phyloP scores from a whole-genome alignment of 495 filamentous ascomycete species.

The Thozetella sp. region DNA sequence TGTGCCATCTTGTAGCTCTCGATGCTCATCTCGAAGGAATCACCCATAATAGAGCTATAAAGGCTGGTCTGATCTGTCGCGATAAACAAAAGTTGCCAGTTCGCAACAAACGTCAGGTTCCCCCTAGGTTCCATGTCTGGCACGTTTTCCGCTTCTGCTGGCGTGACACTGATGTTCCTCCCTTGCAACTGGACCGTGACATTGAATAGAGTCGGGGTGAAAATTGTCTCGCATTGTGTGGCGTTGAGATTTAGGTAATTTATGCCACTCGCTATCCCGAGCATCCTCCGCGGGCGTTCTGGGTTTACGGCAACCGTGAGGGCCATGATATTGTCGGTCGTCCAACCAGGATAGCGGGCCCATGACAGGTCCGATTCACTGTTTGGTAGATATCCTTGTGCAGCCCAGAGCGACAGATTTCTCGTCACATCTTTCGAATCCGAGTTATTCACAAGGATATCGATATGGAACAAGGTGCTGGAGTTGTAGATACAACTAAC shows the following conservation, averaged over 20 bases:
- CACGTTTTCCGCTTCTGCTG: background rate
- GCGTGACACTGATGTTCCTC: slow-evolving; percentile 27
- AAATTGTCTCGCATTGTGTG: slow-evolving; percentile 30
- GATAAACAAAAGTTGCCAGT: slow-evolving; percentile 26
- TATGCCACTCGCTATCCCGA: slow-evolving; percentile 23
- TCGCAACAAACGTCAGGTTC: slow-evolving; percentile 22
- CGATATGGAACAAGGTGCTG: slow-evolving; percentile 6
- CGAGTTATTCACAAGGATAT: too few relatives aligned
- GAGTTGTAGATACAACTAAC: slow-evolving; percentile 32
- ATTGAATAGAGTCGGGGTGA: slow-evolving; percentile 26
- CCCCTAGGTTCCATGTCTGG: slow-evolving; percentile 27
- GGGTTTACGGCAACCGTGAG: slow-evolving; percentile 17
- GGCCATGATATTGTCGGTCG: slow-evolving; percentile 23
- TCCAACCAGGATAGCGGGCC: slow-evolving; percentile 19
- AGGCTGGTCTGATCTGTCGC: slow-evolving; percentile 30
- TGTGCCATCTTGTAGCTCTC: background rate
- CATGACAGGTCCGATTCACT: slow-evolving; percentile 17
- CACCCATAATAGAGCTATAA: slow-evolving; percentile 28
- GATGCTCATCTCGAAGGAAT: slow-evolving; percentile 31
- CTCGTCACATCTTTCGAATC: background rate
- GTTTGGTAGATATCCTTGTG: slow-evolving; percentile 24
- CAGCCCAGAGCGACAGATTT: slow-evolving; percentile 12
- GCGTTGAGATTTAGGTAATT: slow-evolving; percentile 24
- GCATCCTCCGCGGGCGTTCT: background rate
- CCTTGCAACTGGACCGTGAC: slow-evolving; percentile 25